phyloP scores from a whole-genome alignment of 305 asterid species.

The Fraxinus ornus region DNA sequence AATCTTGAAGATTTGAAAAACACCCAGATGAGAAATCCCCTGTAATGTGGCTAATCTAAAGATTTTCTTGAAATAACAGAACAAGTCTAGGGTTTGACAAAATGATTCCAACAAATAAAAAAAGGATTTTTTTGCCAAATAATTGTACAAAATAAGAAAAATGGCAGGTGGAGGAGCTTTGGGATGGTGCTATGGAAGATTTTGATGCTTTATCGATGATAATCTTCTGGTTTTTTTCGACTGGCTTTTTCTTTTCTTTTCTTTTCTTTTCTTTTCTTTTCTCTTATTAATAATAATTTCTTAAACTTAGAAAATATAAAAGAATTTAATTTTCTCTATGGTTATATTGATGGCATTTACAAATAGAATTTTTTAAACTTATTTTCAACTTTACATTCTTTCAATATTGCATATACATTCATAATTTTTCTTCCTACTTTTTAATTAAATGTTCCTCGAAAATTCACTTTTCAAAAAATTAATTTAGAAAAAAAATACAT shows the following conservation, averaged over 20 bases:
- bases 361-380: too few species aligned
- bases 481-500: neutral
- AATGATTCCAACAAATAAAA: neutral
- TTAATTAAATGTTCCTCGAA: too few species aligned
- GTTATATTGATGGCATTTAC: neutral
- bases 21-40: neutral
- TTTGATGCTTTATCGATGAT: neutral
- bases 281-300: neutral
- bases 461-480: too few species aligned
- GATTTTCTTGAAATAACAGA: constrained; percentile 17
- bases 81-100: neutral
- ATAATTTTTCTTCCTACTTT: neutral
- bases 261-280: neutral
- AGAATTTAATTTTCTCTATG: neutral
- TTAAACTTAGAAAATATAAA: too few species aligned
- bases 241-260: constrained; percentile 6
- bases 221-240: constrained; percentile 15
- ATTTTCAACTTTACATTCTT: too few species aligned
- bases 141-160: neutral
- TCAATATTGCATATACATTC: too few species aligned
- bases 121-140: neutral
- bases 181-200: neutral
- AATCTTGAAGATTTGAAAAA: neutral
- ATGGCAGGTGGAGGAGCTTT: neutral
- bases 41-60: constrained; percentile 21